phyloP scores from a whole-genome alignment of 768 basidiomycete genomes.

The Pisolithus microcarpus region DNA sequence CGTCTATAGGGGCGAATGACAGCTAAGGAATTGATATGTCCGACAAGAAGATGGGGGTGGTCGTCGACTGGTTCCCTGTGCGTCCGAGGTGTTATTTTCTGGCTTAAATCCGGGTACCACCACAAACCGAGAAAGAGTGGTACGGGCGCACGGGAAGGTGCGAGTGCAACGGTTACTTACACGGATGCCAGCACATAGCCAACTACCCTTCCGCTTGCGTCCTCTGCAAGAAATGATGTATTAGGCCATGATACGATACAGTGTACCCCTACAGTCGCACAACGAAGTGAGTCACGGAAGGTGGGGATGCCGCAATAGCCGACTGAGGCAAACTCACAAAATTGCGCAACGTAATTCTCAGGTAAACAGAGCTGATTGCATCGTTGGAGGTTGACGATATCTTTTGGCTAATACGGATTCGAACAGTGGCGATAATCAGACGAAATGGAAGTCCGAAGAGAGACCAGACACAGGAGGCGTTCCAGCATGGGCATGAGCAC shows the following conservation, averaged over 20 bases:
- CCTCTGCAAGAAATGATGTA: constrained; percentile 47
- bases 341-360: constrained; percentile 37
- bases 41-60: constrained; percentile 8
- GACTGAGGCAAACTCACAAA: constrained; percentile 18
- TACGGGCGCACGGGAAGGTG: background rate
- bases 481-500: background rate
- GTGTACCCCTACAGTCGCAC: constrained; percentile 32
- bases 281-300: background rate
- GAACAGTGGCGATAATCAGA: background rate
- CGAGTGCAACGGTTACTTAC: constrained; percentile 23
- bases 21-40: constrained; percentile 24
- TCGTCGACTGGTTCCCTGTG: constrained; percentile 20
- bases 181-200: constrained; percentile 54
- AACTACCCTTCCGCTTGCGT: constrained; percentile 41
- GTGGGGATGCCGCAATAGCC: background rate
- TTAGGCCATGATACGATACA: constrained; percentile 46
- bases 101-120: too few relatives aligned
- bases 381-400: constrained; percentile 43
- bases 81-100: too few relatives aligned
- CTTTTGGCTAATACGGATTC: constrained; percentile 31
- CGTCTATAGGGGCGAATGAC: constrained; percentile 24
- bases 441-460: background rate
- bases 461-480: background rate
- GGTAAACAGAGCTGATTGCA: constrained; percentile 49
- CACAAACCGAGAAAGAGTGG: too few relatives aligned